Evolutionary conservation across 2,329 filamentous ascomycete species (phyloP).

Genomic region (Alternaria sp.): DNA sequence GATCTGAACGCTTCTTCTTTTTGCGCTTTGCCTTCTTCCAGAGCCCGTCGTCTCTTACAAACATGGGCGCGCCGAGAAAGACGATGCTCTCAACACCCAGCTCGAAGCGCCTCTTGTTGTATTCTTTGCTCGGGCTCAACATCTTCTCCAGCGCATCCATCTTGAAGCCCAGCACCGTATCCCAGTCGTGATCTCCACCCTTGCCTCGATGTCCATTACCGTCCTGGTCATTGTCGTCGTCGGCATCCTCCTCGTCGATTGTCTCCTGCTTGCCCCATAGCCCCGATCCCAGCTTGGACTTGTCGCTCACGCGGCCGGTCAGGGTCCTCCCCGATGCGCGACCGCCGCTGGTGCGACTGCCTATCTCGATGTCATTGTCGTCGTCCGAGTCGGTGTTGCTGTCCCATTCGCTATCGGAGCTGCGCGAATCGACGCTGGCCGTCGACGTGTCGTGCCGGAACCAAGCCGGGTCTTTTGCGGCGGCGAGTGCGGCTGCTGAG

Average conservation of each 20-base stretch:
- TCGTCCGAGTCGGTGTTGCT: constrained; percentile 44
- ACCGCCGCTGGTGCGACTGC: constrained; percentile 44
- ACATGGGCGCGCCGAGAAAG: constrained; percentile 52
- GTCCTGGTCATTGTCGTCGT: constrained; percentile 19
- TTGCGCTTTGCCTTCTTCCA: constrained; percentile 49
- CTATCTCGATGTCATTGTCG: constrained; percentile 43
- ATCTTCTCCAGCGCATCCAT: constrained; percentile 50
- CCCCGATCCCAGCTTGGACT: constrained; percentile 30
- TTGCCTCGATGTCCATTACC: constrained; percentile 15
- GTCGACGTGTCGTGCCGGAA: constrained; percentile 47
- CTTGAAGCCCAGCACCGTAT: constrained; percentile 48
- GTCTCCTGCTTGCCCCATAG: constrained; percentile 45
- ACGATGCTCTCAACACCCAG: constrained; percentile 49
- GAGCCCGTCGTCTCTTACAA: constrained; percentile 48
- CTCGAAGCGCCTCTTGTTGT: constrained; percentile 51
- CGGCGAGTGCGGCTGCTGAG: constrained; percentile 42
- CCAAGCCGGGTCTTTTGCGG: constrained; percentile 44
- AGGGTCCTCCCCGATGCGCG: constrained; percentile 37
- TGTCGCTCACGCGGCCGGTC: constrained; percentile 37
- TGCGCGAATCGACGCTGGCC: constrained; percentile 41
- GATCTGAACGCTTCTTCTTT: constrained; percentile 33
- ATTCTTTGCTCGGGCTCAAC: constrained; percentile 44
- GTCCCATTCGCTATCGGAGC: constrained; percentile 47
- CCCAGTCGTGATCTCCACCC: constrained; percentile 47
- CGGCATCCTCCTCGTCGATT: constrained; percentile 45